These are phyloP conservation scores for Aspergillus fumigatiaffinis DNA, from an alignment of 2,329 filamentous ascomycete genomes.

Conservation along the genomic window DNA sequence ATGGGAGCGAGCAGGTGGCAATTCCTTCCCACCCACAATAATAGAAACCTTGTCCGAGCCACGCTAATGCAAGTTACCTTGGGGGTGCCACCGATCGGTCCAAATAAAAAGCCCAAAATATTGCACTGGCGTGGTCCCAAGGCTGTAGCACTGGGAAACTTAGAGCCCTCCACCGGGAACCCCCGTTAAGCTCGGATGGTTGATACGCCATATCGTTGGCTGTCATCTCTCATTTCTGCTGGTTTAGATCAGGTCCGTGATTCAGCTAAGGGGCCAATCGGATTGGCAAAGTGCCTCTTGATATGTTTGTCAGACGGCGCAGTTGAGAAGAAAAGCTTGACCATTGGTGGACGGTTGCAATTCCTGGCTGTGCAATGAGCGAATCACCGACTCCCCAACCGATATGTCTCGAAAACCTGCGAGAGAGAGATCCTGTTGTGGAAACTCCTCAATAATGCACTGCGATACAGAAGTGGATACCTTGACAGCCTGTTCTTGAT, in stretches of 20 bases:
- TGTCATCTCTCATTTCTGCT: not conserved
- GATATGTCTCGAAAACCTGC: not conserved
- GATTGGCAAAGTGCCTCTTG: not conserved
- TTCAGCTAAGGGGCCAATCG: not conserved
- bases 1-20: not conserved
- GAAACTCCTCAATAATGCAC: not conserved
- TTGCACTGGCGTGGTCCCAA: conserved; percentile 24
- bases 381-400: not conserved
- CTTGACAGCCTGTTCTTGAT: not conserved
- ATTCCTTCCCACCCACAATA: not conserved
- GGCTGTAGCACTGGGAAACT: conserved; percentile 35
- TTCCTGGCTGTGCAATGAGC: not conserved
- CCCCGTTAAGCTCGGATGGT: conserved; percentile 1
- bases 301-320: not conserved
- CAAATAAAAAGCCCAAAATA: conserved; percentile 4
- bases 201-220: not conserved
- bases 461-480: not conserved
- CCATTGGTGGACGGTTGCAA: not conserved
- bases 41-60: conserved; percentile 17
- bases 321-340: not conserved
- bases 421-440: not conserved
- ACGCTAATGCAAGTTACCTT: conserved; percentile 39
- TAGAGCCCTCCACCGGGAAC: conserved; percentile 21
- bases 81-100: conserved; percentile 14
- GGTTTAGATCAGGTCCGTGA: not conserved